These are phyloP conservation scores for Neurospora sp. DNA, from an alignment of 495 filamentous ascomycete genomes.

Conservation along the genomic window DNA sequence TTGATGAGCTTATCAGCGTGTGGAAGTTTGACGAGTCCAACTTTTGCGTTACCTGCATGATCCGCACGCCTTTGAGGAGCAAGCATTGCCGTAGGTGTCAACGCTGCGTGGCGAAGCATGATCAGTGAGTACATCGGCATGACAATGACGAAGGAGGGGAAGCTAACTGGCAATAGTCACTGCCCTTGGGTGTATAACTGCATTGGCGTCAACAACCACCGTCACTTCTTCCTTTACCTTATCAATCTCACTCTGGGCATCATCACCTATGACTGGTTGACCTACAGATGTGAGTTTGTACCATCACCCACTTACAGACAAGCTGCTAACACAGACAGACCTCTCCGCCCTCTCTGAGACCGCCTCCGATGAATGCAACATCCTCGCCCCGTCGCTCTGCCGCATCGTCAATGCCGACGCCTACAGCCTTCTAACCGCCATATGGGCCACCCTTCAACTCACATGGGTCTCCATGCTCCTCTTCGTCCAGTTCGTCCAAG, in stretches of 20 bases:
- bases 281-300: constrained; percentile 29
- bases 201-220: constrained; percentile 85
- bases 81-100: constrained; percentile 90
- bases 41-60: constrained; percentile 91
- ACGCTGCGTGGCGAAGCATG: constrained; percentile 91
- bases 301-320: neutral
- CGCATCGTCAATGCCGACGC: constrained; percentile 64
- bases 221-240: constrained; percentile 89
- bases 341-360: constrained; percentile 20
- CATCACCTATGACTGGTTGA: constrained; percentile 43
- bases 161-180: constrained; percentile 55
- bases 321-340: constrained; percentile 11
- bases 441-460: constrained; percentile 75
- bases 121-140: constrained; percentile 60
- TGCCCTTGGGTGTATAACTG: constrained; percentile 98
- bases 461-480: constrained; percentile 95
- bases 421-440: constrained; percentile 65
- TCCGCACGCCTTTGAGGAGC: constrained; percentile 78
- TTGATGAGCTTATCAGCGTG: constrained; percentile 68
- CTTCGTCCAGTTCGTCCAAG: constrained; percentile 81
- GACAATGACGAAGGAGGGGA: neutral
- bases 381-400: constrained; percentile 68
- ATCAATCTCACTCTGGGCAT: constrained; percentile 67
- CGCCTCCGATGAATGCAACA: constrained; percentile 49
- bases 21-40: constrained; percentile 92